Conservation (phyloP, 1,284 basidiomycete genomes). For the Peniophora sp. region DNA sequence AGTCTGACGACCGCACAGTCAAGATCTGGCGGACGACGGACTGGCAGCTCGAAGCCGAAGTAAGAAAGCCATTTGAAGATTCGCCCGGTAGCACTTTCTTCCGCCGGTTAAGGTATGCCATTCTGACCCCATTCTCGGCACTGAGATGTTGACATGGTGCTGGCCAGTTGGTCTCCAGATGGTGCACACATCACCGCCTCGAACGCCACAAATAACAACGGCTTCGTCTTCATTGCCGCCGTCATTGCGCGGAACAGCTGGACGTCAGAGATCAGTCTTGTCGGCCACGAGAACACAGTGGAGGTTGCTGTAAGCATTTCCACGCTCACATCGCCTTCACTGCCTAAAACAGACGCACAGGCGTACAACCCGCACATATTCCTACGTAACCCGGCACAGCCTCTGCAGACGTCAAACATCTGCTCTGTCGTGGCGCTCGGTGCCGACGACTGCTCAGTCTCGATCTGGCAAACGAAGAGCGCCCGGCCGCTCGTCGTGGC, state of each 20-base stretch:
- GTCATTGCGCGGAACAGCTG: slow-evolving; percentile 86
- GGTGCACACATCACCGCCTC: slow-evolving; percentile 96
- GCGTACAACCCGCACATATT: slow-evolving; percentile 92
- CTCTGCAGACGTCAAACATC: slow-evolving; percentile 69
- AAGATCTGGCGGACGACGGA: slow-evolving; percentile 95
- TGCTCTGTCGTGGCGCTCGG: slow-evolving; percentile 85
- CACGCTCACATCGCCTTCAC: slow-evolving; percentile 13
- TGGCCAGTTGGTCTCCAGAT: slow-evolving; percentile 90
- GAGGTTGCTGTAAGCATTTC: slow-evolving; percentile 73
- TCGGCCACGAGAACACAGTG: slow-evolving; percentile 97
- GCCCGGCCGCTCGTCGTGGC: slow-evolving; percentile 88
- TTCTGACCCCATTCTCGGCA: not conserved
- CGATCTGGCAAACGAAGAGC: slow-evolving; percentile 90
- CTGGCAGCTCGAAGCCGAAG: slow-evolving; percentile 80
- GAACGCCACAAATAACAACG: slow-evolving; percentile 92
- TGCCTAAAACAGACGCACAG: slow-evolving; percentile 34
- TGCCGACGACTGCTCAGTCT: slow-evolving; percentile 82
- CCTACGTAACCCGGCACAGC: slow-evolving; percentile 59
- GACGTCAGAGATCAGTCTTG: slow-evolving; percentile 87
- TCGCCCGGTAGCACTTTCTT: slow-evolving; percentile 97
- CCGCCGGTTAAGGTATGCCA: slow-evolving; percentile 71
- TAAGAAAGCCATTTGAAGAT: slow-evolving; percentile 86
- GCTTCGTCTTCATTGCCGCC: slow-evolving; percentile 95
- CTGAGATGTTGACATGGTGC: not conserved
- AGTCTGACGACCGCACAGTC: slow-evolving; percentile 93